Conservation (phyloP, 139 green algal species). For the Bryopsis sp. region DNA sequence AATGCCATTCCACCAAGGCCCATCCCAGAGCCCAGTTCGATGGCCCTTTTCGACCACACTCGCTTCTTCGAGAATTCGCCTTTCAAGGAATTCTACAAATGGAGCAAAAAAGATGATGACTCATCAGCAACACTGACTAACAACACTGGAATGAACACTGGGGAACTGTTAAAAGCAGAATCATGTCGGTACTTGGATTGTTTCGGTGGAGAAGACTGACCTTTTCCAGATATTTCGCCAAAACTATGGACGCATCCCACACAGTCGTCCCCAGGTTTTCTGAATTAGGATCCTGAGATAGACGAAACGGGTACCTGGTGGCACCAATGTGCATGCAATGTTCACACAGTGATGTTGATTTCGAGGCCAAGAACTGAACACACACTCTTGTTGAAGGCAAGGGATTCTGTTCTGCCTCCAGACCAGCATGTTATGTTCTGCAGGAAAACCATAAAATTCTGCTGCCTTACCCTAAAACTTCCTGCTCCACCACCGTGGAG, state of each 20-base stretch:
- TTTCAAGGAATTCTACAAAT: constrained; percentile 53
- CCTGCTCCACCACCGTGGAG: constrained; percentile 43
- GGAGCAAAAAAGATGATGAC: neutral
- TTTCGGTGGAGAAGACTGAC: constrained; percentile 15
- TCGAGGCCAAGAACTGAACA: no score
- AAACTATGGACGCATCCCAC: constrained; percentile 83
- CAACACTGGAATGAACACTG: neutral
- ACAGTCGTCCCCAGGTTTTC: constrained; percentile 83
- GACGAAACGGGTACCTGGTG: constrained; percentile 37
- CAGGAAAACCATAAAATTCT: no score
- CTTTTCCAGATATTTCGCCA: constrained; percentile 87
- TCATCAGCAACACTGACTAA: no score
- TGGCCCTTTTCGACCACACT: constrained; percentile 48
- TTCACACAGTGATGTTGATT: no score
- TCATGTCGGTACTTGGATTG: constrained; percentile 8
- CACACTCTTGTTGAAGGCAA: no score
- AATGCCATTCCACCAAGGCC: constrained; percentile 61
- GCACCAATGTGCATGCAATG: neutral
- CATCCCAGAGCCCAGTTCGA: constrained; percentile 84
- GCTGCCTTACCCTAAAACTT: constrained; percentile 43
- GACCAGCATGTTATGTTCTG: no score
- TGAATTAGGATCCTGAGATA: constrained; percentile 68
- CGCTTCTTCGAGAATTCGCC: constrained; percentile 57
- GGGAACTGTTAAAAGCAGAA: constrained; percentile 7
- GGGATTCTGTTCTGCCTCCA: no score